Evolutionary conservation across 768 basidiomycete genomes (phyloP), one percentile per base, ranked within the genome.

Genomic region (Kwoniella dendrophila): DNA sequence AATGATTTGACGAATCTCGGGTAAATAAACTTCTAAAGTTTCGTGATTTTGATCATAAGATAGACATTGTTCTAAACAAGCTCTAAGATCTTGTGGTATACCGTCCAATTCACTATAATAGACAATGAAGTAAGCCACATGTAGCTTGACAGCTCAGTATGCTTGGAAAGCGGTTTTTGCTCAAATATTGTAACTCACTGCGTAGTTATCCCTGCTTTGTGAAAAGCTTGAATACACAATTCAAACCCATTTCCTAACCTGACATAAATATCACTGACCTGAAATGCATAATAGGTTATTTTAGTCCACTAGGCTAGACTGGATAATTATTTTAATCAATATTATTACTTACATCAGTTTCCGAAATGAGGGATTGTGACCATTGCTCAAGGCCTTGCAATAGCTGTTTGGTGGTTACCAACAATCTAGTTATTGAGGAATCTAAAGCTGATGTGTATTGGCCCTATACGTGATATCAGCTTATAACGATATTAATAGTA

Each of bases 211-310:
- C 87, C 86, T 68, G 88, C 92, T 12, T 84, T 82, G 2, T 85
- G 84, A 76, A 99, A 99, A 0, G 93, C 92, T 55, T 88, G 85
- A 38, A 94, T 90, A 10, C 93, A 93, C 16, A 86, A 85, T 75
- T 97, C 97, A 83, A 99, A 98, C 76, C 96, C 94, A 79, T 98
- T 97, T 24, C 96, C 96, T 24, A 99, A 83, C 56, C 87, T 86
- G 56, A 99, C 96, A 79, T 99, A 99, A 56, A 96, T 90, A 79
- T 97, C 92, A 83, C 93, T 96, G 75, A 99, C 92, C 68, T 90
- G 83, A 43, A 40, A 7, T 4, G 18, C 3, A 43, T 40, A n/a
- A n/a, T n/a, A n/a, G n/a, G n/a, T n/a, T n/a, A n/a, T n/a, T n/a
- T n/a, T n/a, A n/a, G n/a, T n/a, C n/a, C n/a, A n/a, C n/a, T n/a